phyloP scores from a whole-genome alignment of 75 land plant species.

The Picea glauca region DNA sequence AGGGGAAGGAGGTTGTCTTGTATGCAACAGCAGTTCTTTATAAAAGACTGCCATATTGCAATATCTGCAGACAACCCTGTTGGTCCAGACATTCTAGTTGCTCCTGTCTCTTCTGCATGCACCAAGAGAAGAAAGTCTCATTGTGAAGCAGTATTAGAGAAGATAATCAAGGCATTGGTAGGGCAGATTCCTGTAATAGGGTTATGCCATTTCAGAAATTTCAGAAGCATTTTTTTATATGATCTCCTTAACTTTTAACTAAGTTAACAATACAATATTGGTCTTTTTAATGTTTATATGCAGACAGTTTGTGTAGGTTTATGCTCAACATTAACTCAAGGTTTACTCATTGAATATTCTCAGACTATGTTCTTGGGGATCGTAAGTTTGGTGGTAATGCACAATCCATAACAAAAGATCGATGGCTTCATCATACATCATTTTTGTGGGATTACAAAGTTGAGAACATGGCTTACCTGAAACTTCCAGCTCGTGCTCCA shows the following conservation, averaged over 20 bases:
- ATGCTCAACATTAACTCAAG: constrained; percentile 1
- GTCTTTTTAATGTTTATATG: neutral
- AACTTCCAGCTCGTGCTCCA: constrained; percentile 53
- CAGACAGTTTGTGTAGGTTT: neutral
- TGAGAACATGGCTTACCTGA: constrained; percentile 70
- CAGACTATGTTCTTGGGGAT: constrained; percentile 82
- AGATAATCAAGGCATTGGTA: constrained; percentile 60
- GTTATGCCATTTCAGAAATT: neutral
- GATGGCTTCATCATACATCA: constrained; percentile 89
- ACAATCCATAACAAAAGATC: constrained; percentile 66
- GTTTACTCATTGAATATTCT: constrained; percentile 3
- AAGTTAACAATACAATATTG: neutral
- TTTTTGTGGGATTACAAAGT: constrained; percentile 77
- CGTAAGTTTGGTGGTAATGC: constrained; percentile 90
- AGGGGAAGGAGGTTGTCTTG: constrained; percentile 82
- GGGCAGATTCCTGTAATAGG: too few species aligned
- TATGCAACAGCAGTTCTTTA: constrained; percentile 65
- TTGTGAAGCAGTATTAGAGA: constrained; percentile 77
- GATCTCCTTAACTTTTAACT: neutral
- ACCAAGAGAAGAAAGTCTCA: constrained; percentile 56
- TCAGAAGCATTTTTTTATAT: neutral
- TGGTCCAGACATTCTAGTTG: constrained; percentile 38
- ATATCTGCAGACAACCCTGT: constrained; percentile 36
- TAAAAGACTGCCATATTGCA: constrained; percentile 52
- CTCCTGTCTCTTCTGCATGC: constrained; percentile 62